Evolutionary conservation across 2,329 filamentous ascomycete species (phyloP).

Genomic region (Fusarium domesticum): DNA sequence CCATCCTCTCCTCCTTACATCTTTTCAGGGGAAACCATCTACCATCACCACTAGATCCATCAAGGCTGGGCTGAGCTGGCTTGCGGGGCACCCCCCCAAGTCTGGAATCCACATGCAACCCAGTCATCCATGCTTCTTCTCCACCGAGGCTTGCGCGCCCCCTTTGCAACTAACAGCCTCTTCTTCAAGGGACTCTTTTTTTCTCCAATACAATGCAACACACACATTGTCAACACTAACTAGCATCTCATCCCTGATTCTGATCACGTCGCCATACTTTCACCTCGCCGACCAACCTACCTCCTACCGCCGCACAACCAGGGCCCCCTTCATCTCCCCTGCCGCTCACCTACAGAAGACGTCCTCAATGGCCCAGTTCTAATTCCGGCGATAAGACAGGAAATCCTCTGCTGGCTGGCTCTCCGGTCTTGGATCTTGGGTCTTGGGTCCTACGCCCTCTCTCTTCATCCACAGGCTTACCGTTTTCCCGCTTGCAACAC

Average conservation of each 20-base stretch:
- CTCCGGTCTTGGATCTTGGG: no score
- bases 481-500: not conserved
- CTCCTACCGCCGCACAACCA: not conserved
- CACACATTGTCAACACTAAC: not conserved
- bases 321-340: not conserved
- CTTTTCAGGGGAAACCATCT: no score
- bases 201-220: not conserved
- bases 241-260: not conserved
- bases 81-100: not conserved
- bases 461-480: not conserved
- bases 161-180: constrained; percentile 4
- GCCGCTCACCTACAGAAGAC: no score
- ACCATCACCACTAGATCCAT: no score
- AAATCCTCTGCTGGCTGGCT: constrained; percentile 4
- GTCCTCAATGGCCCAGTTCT: constrained; percentile 2
- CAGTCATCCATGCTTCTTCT: not conserved
- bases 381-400: constrained; percentile 21
- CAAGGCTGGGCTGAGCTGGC: not conserved
- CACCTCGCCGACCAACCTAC: no score
- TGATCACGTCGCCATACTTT: no score
- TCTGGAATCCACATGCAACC: not conserved
- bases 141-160: constrained; percentile 8
- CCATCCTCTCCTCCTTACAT: no score
- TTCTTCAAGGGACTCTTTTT: not conserved
- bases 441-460: no score